Evolutionary conservation across 805 yeast species (phyloP), one percentile per base, ranked within the genome.

Genomic region (Ogataea allantospora): DNA sequence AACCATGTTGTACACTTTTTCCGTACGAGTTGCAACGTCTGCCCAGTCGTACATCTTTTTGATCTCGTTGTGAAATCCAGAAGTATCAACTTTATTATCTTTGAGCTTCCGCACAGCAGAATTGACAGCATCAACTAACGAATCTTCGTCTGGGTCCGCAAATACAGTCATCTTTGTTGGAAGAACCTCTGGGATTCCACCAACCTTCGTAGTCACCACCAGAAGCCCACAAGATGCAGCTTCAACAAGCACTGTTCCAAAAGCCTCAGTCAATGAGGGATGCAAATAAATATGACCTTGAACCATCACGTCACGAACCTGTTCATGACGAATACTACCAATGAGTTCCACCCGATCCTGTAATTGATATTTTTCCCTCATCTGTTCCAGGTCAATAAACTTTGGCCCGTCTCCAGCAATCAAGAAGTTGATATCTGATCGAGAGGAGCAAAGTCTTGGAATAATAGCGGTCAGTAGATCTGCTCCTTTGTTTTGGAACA

Each of bases 331-430:
- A 0, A 93, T 83, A 10, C 88, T 80, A 1, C 99, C 99, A 22
- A 88, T 70, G 11, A 93, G 68, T 27, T 80, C 78, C 2, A 93
- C 97, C 33, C 95, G 69, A 34, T 91, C 95, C 57, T 93, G 97
- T 14, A 93, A 65, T 44, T 86, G 78, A 58, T 80, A 75, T 43
- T 78, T 75, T 58, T 93, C 99, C 33, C 96, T 73, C 89, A 89
- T 89, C 59, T 93, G 99, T 58, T 89, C 96, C 37, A 93, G 67
- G 53, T 93, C 98, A 7, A 93, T 77, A 50, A 84, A 88, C 53
- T 87, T 86, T 1, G 99, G 99, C 0, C 99, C 99, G 61, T 88
- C 95, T 9, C 99, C 99, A 3, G 97, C 99, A 30, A 93, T 78
- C 2, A 91, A 60, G 48, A 93, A 89, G 35, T 78, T 76, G 2